phyloP scores from a whole-genome alignment of 306 rosid genomes.

The Notholithocarpus densiflorus region DNA sequence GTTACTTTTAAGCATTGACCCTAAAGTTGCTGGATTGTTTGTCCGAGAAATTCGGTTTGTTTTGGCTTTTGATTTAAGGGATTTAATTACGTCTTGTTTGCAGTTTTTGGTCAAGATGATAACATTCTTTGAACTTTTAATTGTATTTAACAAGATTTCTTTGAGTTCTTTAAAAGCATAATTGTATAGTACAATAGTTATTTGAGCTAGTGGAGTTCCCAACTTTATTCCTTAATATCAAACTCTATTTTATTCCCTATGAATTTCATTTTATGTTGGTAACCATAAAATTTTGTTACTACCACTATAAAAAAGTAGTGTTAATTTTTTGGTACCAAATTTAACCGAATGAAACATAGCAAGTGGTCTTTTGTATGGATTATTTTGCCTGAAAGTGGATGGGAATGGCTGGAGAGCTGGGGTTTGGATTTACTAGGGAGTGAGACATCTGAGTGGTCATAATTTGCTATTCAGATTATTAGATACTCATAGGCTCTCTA shows the following conservation, averaged over 20 bases:
- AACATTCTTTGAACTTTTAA: neutral
- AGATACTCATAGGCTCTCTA: neutral
- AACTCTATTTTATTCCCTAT: neutral
- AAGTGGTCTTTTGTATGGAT: slow-evolving; percentile 33
- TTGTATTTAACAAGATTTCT: neutral
- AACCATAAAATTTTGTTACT: too few relatives aligned
- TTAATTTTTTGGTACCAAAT: slow-evolving; percentile 15
- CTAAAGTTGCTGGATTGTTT: slow-evolving; percentile 22
- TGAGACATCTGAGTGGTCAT: slow-evolving; percentile 2
- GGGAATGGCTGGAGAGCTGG: slow-evolving; percentile 34
- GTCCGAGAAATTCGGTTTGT: slow-evolving; percentile 26
- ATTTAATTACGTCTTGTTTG: neutral
- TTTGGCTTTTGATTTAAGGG: neutral
- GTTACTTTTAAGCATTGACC: slow-evolving; percentile 3
- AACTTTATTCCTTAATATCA: neutral
- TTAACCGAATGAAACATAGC: slow-evolving; percentile 35
- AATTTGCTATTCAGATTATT: neutral
- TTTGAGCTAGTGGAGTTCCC: neutral
- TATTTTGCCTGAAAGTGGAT: slow-evolving; percentile 40
- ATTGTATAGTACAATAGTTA: neutral
- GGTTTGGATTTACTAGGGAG: slow-evolving; percentile 44
- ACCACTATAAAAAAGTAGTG: too few relatives aligned
- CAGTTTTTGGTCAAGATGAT: too few relatives aligned
- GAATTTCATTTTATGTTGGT: too few relatives aligned
- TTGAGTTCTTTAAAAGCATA: neutral